Conservation (phyloP, 148 eudicot genomes). For the Rhododendron molle region DNA sequence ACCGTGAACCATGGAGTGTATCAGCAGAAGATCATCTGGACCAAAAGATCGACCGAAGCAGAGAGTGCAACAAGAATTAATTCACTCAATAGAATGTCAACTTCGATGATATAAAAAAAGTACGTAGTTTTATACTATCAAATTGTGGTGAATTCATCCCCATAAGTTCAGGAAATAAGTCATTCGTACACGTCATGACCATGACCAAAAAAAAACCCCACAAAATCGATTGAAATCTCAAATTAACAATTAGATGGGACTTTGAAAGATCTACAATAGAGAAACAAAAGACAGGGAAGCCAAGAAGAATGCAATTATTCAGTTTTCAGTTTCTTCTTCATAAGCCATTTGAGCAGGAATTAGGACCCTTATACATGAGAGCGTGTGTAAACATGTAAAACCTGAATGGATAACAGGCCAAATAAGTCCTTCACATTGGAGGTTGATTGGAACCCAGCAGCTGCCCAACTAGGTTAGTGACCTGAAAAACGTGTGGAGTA, state of each 20-base stretch:
- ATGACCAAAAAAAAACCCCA: not conserved
- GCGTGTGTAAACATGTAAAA: not conserved
- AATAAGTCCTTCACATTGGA: constrained; percentile 33
- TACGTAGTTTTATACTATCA: not conserved
- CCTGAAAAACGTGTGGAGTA: constrained; percentile 33
- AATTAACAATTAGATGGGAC: not conserved
- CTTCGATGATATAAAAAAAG: not conserved
- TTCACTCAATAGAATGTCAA: not conserved
- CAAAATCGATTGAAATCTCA: not conserved
- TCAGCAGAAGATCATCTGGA: not conserved
- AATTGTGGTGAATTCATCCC: not conserved
- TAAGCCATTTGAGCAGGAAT: not conserved
- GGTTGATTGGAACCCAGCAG: constrained; percentile 57
- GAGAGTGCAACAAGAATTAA: not conserved
- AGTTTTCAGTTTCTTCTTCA: not conserved
- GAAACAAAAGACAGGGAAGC: not conserved
- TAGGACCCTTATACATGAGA: not conserved
- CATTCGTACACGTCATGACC: not conserved
- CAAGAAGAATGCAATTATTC: not conserved
- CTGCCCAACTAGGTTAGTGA: constrained; percentile 70
- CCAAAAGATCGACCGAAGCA: not conserved
- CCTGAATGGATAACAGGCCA: not conserved
- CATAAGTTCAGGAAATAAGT: not conserved
- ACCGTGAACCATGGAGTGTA: not conserved
- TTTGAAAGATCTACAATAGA: not conserved